Evolutionary conservation across 2,329 filamentous ascomycete genomes (phyloP), one percentile per base, ranked within the genome.

Genomic region (Penicillium rolfsii): DNA sequence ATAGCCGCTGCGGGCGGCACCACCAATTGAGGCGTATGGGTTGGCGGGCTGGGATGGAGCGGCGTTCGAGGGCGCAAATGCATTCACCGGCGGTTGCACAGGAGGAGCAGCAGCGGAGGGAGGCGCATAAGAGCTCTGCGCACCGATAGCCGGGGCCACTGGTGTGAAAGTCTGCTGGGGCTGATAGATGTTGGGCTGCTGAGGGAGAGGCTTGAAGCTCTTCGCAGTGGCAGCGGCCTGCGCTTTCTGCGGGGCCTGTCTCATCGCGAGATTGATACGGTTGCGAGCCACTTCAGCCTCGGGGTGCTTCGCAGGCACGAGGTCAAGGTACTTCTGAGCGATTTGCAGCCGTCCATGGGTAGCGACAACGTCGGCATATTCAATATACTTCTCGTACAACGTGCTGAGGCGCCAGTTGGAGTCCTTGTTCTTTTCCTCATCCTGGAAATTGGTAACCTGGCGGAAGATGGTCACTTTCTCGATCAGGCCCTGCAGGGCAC

Each of bases 381-480:
- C 95, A 30, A 91, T 89, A 74, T 99, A 99, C 79, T 97, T 97
- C 75, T 93, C 89, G 77, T 99, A 99, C 56, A 99, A 82, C 2
- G 89, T 84, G 40, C 88, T 85, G 61, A 99, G 87, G 80, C 96
- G 97, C 94, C 94, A 99, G 69, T 89, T 91, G 1, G 88, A 88
- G 9, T 85, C 83, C 68, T 91, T 85, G 50, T 80, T 79, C 65
- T 86, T 86, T 72, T 97, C 93, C 8, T 80, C 78, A 74, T 99
- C 95, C 70, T 90, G 82, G 81, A 97, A 99, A 72, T 94, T 93
- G 64, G 93, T 93, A 46, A 97, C 93, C 68, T 95, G 87, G 57
- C 95, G 89, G 87, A 99, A 99, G 57, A 99, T 87, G 0, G 93
- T 96, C 50, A 99, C 95, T 83, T 99, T 99, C 80, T 99, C 95